phyloP scores from a whole-genome alignment of 1,139 yeast species.

The Protomyces macrosporus region DNA sequence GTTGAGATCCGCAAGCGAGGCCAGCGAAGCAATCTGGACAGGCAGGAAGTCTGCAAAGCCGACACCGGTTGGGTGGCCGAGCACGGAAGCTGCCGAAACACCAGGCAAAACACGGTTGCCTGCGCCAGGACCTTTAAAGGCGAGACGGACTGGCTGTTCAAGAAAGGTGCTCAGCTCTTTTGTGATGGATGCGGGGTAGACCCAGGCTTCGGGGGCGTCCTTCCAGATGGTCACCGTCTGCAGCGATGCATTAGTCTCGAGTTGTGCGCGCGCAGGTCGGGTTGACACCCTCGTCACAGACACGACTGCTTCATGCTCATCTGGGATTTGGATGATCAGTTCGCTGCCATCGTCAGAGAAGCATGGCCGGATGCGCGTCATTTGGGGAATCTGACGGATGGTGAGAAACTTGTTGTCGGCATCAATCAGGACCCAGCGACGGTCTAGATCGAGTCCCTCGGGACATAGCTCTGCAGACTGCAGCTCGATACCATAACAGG shows the following conservation, averaged over 20 bases:
- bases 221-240: constrained; percentile 11
- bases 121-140: constrained; percentile 5
- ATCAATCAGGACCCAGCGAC: constrained; percentile 12
- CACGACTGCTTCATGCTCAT: not conserved
- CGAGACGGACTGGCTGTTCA: constrained; percentile 14
- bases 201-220: not conserved
- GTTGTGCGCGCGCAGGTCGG: not conserved
- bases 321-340: not conserved
- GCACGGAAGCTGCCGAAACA: not conserved
- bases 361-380: constrained; percentile 11
- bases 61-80: constrained; percentile 12
- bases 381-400: constrained; percentile 7
- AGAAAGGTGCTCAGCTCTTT: not conserved
- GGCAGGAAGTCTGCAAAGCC: constrained; percentile 22
- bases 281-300: constrained; percentile 1
- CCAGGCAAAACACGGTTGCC: constrained; percentile 1
- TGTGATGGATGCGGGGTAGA: not conserved
- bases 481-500: constrained; percentile 16
- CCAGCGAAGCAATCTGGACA: constrained; percentile 8
- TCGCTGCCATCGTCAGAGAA: not conserved
- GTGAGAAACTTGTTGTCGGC: constrained; percentile 19
- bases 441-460: constrained; percentile 18
- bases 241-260: not conserved
- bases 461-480: not conserved
- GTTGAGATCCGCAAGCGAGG: constrained; percentile 13